Evolutionary conservation across 495 filamentous ascomycete species (phyloP).

Genomic region (Penicillium fimorum): DNA sequence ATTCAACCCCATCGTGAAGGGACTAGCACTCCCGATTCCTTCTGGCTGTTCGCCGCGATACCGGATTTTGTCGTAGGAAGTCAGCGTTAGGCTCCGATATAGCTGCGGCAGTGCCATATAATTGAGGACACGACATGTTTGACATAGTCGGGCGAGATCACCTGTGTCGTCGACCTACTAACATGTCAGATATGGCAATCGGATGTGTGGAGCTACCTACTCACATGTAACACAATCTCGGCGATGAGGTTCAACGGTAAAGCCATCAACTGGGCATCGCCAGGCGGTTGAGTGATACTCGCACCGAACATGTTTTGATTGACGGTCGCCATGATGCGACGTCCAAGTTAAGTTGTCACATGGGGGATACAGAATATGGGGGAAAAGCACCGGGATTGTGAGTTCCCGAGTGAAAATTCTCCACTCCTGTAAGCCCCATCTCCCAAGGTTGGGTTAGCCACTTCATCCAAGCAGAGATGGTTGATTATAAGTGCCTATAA

Average conservation of each 20-base stretch:
- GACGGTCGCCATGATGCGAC: slow-evolving; percentile 49
- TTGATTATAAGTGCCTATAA: background rate
- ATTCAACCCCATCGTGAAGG: slow-evolving; percentile 63
- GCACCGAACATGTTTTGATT: slow-evolving; percentile 50
- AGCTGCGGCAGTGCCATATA: slow-evolving; percentile 64
- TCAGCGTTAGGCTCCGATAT: slow-evolving; percentile 55
- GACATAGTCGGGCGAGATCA: slow-evolving; percentile 57
- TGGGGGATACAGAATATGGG: slow-evolving; percentile 14
- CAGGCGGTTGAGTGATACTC: slow-evolving; percentile 36
- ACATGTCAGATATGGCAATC: slow-evolving; percentile 9
- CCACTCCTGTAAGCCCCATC: slow-evolving; percentile 13
- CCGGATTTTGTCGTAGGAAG: slow-evolving; percentile 59
- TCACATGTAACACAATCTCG: slow-evolving; percentile 53
- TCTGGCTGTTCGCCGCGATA: slow-evolving; percentile 59
- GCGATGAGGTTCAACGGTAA: slow-evolving; percentile 60
- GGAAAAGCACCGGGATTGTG: slow-evolving; percentile 21
- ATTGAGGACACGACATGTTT: slow-evolving; percentile 61
- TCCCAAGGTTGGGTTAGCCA: background rate
- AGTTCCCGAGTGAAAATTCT: slow-evolving; percentile 24
- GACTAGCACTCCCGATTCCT: slow-evolving; percentile 59
- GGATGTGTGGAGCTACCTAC: slow-evolving; percentile 18
- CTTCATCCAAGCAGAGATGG: background rate
- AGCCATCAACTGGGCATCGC: slow-evolving; percentile 39
- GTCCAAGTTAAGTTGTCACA: slow-evolving; percentile 25
- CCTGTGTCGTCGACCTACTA: slow-evolving; percentile 51